Conservation (phyloP, 2,329 filamentous ascomycete genomes). For the Monilinia fructicola region DNA sequence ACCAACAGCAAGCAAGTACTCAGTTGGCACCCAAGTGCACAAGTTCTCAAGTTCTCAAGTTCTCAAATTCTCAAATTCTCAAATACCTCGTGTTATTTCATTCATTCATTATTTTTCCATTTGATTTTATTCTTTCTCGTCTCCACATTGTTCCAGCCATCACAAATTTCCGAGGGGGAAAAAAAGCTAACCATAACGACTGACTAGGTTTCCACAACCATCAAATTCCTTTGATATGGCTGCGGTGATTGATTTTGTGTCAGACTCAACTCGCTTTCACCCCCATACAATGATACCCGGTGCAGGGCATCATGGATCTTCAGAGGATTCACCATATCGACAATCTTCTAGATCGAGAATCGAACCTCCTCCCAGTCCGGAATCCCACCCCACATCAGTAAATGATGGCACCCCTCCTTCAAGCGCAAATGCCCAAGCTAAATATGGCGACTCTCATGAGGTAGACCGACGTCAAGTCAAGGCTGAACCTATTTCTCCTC, state of each 20-base stretch:
- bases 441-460: constrained; percentile 23
- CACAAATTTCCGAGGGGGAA: constrained; percentile 3
- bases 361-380: constrained; percentile 37
- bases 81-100: neutral
- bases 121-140: constrained; percentile 4
- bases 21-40: neutral
- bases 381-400: constrained; percentile 30
- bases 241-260: constrained; percentile 69
- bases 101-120: neutral
- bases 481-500: constrained; percentile 35
- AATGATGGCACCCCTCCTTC: constrained; percentile 33
- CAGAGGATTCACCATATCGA: constrained; percentile 45
- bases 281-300: constrained; percentile 59
- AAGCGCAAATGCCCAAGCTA: constrained; percentile 29
- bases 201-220: constrained; percentile 31
- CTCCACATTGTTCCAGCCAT: constrained; percentile 12
- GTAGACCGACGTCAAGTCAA: constrained; percentile 26
- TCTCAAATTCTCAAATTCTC: neutral
- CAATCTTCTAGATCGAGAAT: constrained; percentile 35
- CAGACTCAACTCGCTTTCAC: constrained; percentile 67
- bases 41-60: neutral
- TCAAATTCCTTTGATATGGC: constrained; percentile 51
- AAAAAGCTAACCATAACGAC: constrained; percentile 31
- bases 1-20: constrained; percentile 15
- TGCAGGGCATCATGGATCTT: constrained; percentile 46